A percentile compares a stretch with the other conserved stretches of the same genome.
Conservation (phyloP, 2,329 filamentous ascomycete genomes). For the Alternaria ventricosa region DNA sequence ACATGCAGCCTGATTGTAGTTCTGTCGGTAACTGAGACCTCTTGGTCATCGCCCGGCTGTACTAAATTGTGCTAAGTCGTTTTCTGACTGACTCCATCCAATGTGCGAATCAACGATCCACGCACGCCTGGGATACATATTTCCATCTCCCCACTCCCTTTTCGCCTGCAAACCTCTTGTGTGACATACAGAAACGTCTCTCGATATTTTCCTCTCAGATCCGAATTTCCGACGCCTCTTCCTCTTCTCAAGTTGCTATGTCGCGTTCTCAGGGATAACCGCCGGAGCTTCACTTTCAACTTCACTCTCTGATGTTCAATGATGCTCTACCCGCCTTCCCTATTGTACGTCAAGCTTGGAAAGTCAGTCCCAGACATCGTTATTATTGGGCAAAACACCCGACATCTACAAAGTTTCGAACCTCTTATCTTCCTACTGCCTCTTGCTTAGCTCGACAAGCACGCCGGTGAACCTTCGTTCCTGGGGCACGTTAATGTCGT, state of each 20-base stretch:
- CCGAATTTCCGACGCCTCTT: neutral
- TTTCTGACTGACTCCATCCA: neutral
- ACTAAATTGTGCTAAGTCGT: neutral
- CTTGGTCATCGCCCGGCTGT: neutral
- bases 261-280: neutral
- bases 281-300: neutral
- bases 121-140: neutral
- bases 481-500: neutral
- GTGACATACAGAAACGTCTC: neutral
- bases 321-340: neutral
- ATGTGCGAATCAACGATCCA: neutral
- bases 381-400: neutral
- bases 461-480: neutral
- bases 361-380: neutral
- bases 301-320: neutral
- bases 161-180: neutral
- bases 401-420: neutral
- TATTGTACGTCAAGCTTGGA: neutral
- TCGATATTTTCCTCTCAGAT: neutral
- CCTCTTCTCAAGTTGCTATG: neutral
- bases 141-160: neutral
- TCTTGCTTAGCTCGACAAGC: neutral
- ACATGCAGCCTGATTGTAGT: slow-evolving; percentile 5
- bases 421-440: neutral
- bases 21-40: neutral